phyloP scores from a whole-genome alignment of 73 alveolate genomes.

The Tetrahymena elliotti region DNA sequence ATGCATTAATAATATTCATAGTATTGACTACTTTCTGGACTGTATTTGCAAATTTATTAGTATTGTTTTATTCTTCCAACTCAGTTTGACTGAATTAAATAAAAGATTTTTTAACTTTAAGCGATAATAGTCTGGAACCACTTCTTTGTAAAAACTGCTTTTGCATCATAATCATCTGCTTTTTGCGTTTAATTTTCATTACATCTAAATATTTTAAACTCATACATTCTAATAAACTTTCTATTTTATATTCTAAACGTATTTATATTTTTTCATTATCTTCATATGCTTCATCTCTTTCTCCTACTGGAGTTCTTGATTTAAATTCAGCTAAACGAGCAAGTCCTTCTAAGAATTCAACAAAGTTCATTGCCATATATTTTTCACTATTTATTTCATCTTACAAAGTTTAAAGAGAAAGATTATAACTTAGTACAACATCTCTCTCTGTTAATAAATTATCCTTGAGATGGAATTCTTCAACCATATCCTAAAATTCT shows the following conservation, averaged over 20 bases:
- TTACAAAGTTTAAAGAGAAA: slow-evolving; percentile 40
- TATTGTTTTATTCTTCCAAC: background rate
- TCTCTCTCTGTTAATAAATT: slow-evolving; percentile 33
- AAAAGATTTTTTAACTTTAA: background rate
- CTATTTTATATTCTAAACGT: background rate
- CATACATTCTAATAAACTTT: background rate
- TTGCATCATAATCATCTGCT: background rate
- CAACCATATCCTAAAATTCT: slow-evolving; percentile 37
- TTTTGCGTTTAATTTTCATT: background rate
- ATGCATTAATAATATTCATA: background rate
- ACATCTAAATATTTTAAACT: background rate
- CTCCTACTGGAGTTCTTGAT: background rate
- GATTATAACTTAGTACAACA: slow-evolving; percentile 26
- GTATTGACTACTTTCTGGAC: background rate
- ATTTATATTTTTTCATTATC: background rate
- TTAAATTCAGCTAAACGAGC: slow-evolving; percentile 57
- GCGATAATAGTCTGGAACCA: background rate
- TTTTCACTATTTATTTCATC: slow-evolving; percentile 44
- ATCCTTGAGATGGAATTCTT: slow-evolving; percentile 19
- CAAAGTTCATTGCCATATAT: slow-evolving; percentile 46
- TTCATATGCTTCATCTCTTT: background rate
- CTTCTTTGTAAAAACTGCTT: background rate
- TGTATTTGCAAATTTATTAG: background rate
- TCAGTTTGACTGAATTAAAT: background rate
- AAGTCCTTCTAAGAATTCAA: slow-evolving; percentile 53